Evolutionary conservation across 495 filamentous ascomycete genomes (phyloP).

Genomic region (Tuber brumale): DNA sequence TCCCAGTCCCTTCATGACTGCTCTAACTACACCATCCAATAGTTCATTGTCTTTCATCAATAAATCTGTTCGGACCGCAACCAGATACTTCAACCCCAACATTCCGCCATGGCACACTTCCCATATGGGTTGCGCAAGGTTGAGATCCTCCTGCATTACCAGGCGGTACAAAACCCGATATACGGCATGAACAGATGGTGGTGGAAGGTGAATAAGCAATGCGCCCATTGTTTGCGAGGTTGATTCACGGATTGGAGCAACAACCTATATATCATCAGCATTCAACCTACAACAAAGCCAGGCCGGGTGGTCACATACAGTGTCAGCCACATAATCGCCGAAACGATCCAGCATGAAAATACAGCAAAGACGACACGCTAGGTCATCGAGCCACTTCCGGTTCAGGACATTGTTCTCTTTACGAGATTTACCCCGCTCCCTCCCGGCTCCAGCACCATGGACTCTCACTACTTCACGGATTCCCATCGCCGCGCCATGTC

Average conservation of each 20-base stretch:
- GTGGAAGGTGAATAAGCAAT: conserved; percentile 70
- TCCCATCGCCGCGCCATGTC: conserved; percentile 96
- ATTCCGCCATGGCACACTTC: conserved; percentile 96
- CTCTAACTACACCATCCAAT: conserved; percentile 84
- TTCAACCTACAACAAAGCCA: neutral
- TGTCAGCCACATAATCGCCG: conserved; percentile 95
- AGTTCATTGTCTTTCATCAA: conserved; percentile 72
- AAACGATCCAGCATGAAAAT: conserved; percentile 97
- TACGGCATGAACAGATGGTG: conserved; percentile 66
- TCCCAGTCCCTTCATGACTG: conserved; percentile 89
- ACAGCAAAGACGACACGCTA: conserved; percentile 84
- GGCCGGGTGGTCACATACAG: conserved; percentile 45
- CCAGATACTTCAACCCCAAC: conserved; percentile 89
- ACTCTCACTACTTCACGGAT: conserved; percentile 85
- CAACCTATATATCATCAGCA: conserved; percentile 47
- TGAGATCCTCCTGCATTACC: conserved; percentile 82
- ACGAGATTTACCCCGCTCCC: conserved; percentile 61
- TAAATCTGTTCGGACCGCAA: conserved; percentile 87
- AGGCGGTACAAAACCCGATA: conserved; percentile 76
- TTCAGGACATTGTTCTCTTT: conserved; percentile 72
- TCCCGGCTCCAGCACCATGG: conserved; percentile 86
- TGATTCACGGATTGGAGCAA: conserved; percentile 91
- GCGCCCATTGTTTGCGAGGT: conserved; percentile 93
- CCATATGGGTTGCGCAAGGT: conserved; percentile 67
- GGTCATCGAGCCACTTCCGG: conserved; percentile 78